Conservation (phyloP, 1,284 basidiomycete species). For the Rhizopogon parksii region DNA sequence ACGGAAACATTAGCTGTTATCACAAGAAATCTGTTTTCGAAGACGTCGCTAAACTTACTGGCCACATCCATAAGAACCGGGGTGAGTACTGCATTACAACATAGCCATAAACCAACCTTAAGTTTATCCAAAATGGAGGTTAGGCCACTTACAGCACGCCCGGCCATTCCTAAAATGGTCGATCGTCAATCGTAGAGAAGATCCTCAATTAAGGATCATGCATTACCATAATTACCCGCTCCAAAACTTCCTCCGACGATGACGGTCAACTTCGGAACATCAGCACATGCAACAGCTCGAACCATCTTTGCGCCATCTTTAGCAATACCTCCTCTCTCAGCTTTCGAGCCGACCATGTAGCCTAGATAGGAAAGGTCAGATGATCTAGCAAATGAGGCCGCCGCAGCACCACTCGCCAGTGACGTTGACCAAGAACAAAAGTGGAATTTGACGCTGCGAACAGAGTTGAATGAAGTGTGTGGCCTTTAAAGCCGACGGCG, state of each 20-base stretch:
- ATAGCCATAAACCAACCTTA: constrained; percentile 6
- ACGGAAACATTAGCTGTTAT: constrained; percentile 5
- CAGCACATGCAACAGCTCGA: constrained; percentile 88
- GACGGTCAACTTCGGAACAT: constrained; percentile 92
- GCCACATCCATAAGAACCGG: constrained; percentile 97
- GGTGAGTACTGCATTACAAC: constrained; percentile 90
- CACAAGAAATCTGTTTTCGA: constrained; percentile 4
- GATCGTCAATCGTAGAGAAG: constrained; percentile 13
- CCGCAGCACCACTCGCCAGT: constrained; percentile 43
- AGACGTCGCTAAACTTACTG: constrained; percentile 44
- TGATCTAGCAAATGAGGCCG: neutral
- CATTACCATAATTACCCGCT: constrained; percentile 85
- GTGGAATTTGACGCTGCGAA: constrained; percentile 83
- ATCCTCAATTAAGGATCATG: neutral
- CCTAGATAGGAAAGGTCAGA: constrained; percentile 33
- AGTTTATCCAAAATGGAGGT: constrained; percentile 4
- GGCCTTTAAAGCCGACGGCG: constrained; percentile 88
- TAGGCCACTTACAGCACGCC: constrained; percentile 61
- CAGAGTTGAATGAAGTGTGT: constrained; percentile 95
- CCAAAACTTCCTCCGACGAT: constrained; percentile 94
- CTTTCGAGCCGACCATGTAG: constrained; percentile 94
- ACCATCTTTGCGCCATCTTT: constrained; percentile 99
- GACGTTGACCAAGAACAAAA: constrained; percentile 92
- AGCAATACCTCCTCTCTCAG: constrained; percentile 91
- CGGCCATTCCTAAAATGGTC: constrained; percentile 66